Evolutionary conservation across 1,284 basidiomycete species (phyloP), one percentile per base, ranked within the genome.

Genomic region (Leucoagaricus sp.): DNA sequence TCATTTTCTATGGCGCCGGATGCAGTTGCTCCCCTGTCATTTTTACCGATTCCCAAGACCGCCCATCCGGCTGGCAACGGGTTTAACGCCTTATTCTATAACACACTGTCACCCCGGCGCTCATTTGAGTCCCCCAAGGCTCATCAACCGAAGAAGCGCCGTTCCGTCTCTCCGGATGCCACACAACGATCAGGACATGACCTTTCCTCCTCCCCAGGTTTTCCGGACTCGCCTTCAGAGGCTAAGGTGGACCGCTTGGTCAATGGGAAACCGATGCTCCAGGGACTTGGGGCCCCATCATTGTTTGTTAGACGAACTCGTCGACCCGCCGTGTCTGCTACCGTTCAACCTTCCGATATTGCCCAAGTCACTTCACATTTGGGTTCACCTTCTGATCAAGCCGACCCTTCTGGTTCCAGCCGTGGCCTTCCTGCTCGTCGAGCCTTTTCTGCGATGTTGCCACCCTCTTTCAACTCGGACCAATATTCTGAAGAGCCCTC

Each of bases 371-470:
- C 78, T 63, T 76, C 79, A 7, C 55, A 64, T 10, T 62, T 78
- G 44, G 10, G 10, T 5, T 64, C 67, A 0, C 61, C 70, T n/a
- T 61, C 65, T 29, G 62, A 65, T 2, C 55, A 59, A n/a, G 60
- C 62, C 12, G 61, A 64, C 23, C 5, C 40, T 9, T 49, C 49
- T 42, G 69, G 64, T 58, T 69, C 69, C 23, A 61, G 64, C 38
- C 71, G 69, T 17, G 65, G 79, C 12, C 80, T 77, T 1, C 81
- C 82, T 26, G 74, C 79, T 13, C 83, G 90, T 31, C 84, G 89
- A 38, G 89, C 85, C 0, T 89, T 92, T 69, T 90, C 86, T 46
- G 88, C 89, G 3, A 79, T 89, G 72, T 72, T 88, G 36, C 79
- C 86, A 40, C 78, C 84, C 57, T 36, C 55, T n/a, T 51, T 73